Conservation (phyloP, 129 eudicot genomes). For the Lonicera japonica region DNA sequence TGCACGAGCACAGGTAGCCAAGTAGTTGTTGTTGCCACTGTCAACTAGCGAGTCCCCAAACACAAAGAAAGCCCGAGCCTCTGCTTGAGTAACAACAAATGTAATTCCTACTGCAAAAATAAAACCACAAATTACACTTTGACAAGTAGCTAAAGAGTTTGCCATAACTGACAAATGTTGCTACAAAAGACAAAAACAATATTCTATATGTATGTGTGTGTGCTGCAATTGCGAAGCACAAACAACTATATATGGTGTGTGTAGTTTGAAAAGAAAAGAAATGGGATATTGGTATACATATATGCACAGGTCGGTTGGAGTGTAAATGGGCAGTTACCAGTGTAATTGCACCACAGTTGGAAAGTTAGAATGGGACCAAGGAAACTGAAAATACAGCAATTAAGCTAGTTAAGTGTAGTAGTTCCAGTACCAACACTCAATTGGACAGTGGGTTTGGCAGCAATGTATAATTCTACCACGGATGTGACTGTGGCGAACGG, state of each 20-base stretch:
- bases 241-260: background rate
- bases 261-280: too few relatives aligned
- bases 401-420: conserved; percentile 25
- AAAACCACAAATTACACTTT: background rate
- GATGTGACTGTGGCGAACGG: too few relatives aligned
- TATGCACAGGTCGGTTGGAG: background rate
- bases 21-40: conserved; percentile 48
- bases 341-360: too few relatives aligned
- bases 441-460: conserved; percentile 33
- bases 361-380: background rate
- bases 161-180: conserved; percentile 15
- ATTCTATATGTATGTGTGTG: too few relatives aligned
- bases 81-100: conserved; percentile 12
- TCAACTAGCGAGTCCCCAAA: conserved; percentile 60
- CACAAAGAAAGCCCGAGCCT: conserved; percentile 47
- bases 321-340: background rate
- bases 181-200: too few relatives aligned
- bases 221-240: background rate
- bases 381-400: conserved; percentile 8
- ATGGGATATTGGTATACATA: too few relatives aligned
- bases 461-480: background rate
- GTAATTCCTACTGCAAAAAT: background rate
- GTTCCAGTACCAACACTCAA: conserved; percentile 25
- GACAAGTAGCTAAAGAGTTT: conserved; percentile 4
- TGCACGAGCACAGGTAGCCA: conserved; percentile 52